These are phyloP conservation scores for Solanum clarkiae DNA, from an alignment of 257 asterid species.

Conservation along the genomic window DNA sequence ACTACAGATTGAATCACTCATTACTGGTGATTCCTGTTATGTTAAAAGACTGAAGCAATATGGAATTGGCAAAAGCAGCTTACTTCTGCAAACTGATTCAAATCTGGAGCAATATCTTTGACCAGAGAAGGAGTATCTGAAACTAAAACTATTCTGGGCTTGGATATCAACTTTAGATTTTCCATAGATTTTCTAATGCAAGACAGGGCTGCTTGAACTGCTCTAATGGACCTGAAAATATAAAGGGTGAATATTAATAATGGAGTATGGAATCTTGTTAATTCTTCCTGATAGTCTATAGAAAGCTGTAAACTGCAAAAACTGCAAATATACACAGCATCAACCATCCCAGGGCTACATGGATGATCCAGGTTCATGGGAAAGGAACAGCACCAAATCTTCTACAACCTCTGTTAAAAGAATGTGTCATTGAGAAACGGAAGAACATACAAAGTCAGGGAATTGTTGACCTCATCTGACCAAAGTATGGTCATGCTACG, in stretches of 20 bases:
- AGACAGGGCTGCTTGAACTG: slow-evolving; percentile 56
- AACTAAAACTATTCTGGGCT: slow-evolving; percentile 68
- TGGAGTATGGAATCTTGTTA: background rate
- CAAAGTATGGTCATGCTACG: background rate
- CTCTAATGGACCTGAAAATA: slow-evolving; percentile 61
- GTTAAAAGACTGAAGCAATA: background rate
- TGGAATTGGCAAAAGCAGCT: background rate
- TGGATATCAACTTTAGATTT: slow-evolving; percentile 21
- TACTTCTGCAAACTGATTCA: slow-evolving; percentile 71
- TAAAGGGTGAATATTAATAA: background rate
- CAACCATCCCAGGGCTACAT: background rate
- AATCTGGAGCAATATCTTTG: slow-evolving; percentile 37
- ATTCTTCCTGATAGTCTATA: background rate
- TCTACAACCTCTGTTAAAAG: background rate
- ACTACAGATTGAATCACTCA: background rate
- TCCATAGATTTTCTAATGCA: slow-evolving; percentile 43
- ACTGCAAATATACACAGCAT: background rate
- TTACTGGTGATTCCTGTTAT: background rate
- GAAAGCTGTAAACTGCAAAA: background rate
- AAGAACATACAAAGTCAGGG: too few relatives aligned
- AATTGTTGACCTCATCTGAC: background rate
- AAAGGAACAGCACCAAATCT: background rate
- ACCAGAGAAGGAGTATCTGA: slow-evolving; percentile 77
- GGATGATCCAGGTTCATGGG: background rate
- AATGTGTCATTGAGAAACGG: background rate